These are phyloP conservation scores for Fusarium secorum DNA, from an alignment of 2,329 filamentous ascomycete genomes.

Conservation along the genomic window DNA sequence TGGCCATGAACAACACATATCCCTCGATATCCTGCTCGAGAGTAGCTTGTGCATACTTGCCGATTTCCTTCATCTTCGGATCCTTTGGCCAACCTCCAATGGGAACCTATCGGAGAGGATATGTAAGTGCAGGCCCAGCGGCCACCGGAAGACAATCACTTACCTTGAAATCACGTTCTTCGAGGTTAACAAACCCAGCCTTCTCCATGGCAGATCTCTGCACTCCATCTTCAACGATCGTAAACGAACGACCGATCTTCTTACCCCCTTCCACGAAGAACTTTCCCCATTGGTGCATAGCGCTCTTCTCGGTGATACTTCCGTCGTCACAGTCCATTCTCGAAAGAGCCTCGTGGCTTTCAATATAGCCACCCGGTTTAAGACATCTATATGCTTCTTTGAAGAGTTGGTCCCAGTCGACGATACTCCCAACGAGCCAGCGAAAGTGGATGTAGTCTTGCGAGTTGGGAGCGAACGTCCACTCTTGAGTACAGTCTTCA, in stretches of 20 bases:
- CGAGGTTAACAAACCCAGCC: slow-evolving; percentile 7
- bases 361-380: slow-evolving; percentile 15
- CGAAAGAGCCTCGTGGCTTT: slow-evolving; percentile 26
- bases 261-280: slow-evolving; percentile 25
- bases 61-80: slow-evolving; percentile 11
- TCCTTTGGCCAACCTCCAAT: slow-evolving; percentile 28
- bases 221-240: slow-evolving; percentile 11
- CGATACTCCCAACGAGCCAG: slow-evolving; percentile 26
- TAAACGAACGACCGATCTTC: slow-evolving; percentile 26
- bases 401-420: slow-evolving; percentile 17
- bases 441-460: slow-evolving; percentile 30
- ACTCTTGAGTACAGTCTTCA: slow-evolving; percentile 31
- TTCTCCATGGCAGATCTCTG: slow-evolving; percentile 22
- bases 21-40: slow-evolving; percentile 36
- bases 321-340: slow-evolving; percentile 25
- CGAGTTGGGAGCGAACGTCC: slow-evolving; percentile 22
- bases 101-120: not conserved
- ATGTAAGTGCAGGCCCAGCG: not conserved
- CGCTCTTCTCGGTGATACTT: slow-evolving; percentile 12
- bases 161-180: slow-evolving; percentile 27
- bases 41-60: slow-evolving; percentile 15
- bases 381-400: slow-evolving; percentile 20
- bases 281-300: slow-evolving; percentile 33
- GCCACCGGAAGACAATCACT: rapidly evolving
- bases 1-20: slow-evolving; percentile 31